Conservation (phyloP, 1,284 basidiomycete species). For the Apiotrichum veenhuisii region DNA sequence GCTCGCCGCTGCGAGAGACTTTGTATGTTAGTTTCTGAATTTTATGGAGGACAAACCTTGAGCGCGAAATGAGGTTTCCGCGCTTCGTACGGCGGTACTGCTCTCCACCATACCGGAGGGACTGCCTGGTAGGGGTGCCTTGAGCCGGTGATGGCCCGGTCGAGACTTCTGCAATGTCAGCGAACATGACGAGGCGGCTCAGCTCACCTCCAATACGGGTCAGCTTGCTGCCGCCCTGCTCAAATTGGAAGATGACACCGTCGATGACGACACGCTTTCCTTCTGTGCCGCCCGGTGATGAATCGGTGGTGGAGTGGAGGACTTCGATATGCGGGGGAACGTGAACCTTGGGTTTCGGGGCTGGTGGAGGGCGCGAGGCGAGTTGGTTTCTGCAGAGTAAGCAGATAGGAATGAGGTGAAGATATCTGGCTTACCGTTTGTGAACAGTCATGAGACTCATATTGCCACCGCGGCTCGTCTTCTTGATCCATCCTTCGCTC, state of each 20-base stretch:
- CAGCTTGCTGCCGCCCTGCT: slow-evolving; percentile 52
- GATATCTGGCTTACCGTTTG: slow-evolving; percentile 33
- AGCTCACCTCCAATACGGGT: slow-evolving; percentile 46
- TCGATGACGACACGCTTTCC: slow-evolving; percentile 51
- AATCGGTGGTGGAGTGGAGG: slow-evolving; percentile 25
- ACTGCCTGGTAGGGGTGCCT: slow-evolving; percentile 27
- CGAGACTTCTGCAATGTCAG: slow-evolving; percentile 10
- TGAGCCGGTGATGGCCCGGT: neutral
- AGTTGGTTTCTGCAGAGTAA: slow-evolving; percentile 21
- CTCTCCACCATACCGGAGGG: slow-evolving; percentile 45
- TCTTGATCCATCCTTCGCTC: slow-evolving; percentile 35
- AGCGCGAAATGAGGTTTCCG: slow-evolving; percentile 49
- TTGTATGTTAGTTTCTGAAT: neutral
- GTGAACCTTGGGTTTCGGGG: slow-evolving; percentile 20
- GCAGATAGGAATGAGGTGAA: neutral
- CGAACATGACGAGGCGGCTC: neutral
- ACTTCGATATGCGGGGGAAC: slow-evolving; percentile 33
- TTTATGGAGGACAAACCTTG: slow-evolving; percentile 13
- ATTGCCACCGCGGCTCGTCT: slow-evolving; percentile 41
- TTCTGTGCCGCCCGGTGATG: slow-evolving; percentile 23
- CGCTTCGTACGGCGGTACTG: slow-evolving; percentile 48
- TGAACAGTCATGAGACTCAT: slow-evolving; percentile 49
- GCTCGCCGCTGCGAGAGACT: slow-evolving; percentile 14
- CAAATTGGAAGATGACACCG: slow-evolving; percentile 54
- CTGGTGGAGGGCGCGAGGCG: slow-evolving; percentile 14